Evolutionary conservation across 1,284 basidiomycete genomes (phyloP), one percentile per base, ranked within the genome.

Genomic region (Cronartium quercuum): DNA sequence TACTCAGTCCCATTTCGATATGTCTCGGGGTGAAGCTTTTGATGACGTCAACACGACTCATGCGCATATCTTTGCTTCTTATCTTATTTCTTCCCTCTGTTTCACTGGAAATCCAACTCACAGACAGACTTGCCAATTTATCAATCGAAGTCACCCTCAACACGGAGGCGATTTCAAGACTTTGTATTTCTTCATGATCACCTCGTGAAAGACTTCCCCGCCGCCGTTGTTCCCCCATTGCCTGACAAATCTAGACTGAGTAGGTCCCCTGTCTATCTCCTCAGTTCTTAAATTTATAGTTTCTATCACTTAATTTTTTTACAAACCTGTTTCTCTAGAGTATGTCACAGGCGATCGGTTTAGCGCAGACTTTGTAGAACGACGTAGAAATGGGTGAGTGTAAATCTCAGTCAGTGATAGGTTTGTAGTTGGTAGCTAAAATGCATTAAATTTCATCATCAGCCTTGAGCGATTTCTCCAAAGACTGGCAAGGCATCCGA

Each of bases 321-420:
- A 6, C n/a, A 35, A 34, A 44, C 51, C 24, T 15, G 12, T 42
- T 42, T 55, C n/a, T 41, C 68, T 81, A 94, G 94, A 96, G 82
- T 99, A 99, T 82, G 87, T 99, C 76, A 97, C 94, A 38, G 94
- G 95, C 21, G 95, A 98, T 82, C 86, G 96, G 75, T 99, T 98
- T 83, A 93, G 92, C 78, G 87, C 90, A 5, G 96, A 98, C 80
- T 99, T 99, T 79, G 91, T 98, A 85, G 94, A 98, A 81, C 87
- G 90, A 71, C 86, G 95, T 78, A 87, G 92, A 77, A 84, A 89
- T 78, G 94, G 98, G 94, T 96, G 81, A 82, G 91, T 82, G 2
- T 24, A 6, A 57, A 29, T 42, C 29, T 24, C 6, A n/a, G 1
- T 71, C 7, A 6, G 29, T 29, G 29, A 29, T 29, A 29, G 29